These are phyloP conservation scores for Lomentospora prolificans DNA, from an alignment of 2,329 filamentous ascomycete species.

Conservation along the genomic window DNA sequence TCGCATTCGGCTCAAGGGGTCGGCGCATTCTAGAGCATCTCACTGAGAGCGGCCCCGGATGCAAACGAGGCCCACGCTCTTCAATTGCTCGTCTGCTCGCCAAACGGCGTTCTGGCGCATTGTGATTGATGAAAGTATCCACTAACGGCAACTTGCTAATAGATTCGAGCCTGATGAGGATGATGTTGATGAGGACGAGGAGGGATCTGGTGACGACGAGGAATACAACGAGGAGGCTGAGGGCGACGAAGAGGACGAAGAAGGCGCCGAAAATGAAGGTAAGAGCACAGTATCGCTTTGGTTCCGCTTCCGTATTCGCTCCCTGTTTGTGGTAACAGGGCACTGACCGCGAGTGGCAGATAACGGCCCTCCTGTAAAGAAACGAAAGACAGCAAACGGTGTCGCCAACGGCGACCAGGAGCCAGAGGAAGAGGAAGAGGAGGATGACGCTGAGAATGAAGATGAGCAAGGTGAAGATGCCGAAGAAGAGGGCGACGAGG, in stretches of 20 bases:
- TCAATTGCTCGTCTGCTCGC: conserved; percentile 6
- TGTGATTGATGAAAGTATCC: conserved; percentile 4
- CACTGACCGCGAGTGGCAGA: conserved; percentile 14
- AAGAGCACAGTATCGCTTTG: conserved; percentile 12
- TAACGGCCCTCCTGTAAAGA: conserved; percentile 38
- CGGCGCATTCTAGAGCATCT: conserved; percentile 1
- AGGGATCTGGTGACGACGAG: conserved; percentile 29
- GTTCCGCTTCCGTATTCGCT: conserved; percentile 10
- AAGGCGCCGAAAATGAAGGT: conserved; percentile 23
- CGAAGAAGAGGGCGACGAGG: conserved; percentile 16
- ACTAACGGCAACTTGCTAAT: conserved; percentile 7
- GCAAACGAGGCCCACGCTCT: background rate
- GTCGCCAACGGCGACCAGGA: conserved; percentile 19
- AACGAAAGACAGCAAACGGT: conserved; percentile 34
- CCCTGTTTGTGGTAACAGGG: background rate
- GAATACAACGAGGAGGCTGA: conserved; percentile 26
- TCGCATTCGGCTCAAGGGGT: conserved; percentile 7
- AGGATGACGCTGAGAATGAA: conserved; percentile 13
- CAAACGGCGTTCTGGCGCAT: conserved; percentile 2
- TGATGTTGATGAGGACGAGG: conserved; percentile 27
- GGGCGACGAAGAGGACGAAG: conserved; percentile 27
- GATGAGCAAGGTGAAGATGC: conserved; percentile 11
- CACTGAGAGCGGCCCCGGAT: background rate
- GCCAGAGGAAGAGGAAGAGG: conserved; percentile 24
- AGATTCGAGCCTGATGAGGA: conserved; percentile 15